phyloP scores from a whole-genome alignment of 495 filamentous ascomycete species.

The Penicillium chermesinum region DNA sequence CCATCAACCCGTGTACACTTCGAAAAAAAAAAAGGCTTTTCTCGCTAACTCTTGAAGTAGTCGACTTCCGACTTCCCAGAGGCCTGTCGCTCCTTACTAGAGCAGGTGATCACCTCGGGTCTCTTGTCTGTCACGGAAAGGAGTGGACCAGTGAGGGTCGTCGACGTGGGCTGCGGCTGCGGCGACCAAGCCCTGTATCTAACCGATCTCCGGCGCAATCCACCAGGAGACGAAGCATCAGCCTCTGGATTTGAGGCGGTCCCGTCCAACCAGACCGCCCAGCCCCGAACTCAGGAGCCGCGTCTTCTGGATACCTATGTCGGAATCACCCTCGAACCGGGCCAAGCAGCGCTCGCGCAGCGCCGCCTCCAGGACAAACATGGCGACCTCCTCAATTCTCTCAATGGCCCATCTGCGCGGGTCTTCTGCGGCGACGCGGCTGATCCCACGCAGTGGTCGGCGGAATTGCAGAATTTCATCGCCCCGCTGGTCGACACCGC shows the following conservation, averaged over 20 bases:
- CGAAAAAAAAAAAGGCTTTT: no score
- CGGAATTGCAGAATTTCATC: slow-evolving; percentile 18
- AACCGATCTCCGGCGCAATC: background rate
- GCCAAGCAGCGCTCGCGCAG: slow-evolving; percentile 29
- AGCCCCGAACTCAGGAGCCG: background rate
- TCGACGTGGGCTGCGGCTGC: slow-evolving; percentile 49
- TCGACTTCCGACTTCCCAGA: slow-evolving; percentile 29
- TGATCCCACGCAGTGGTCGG: slow-evolving; percentile 24
- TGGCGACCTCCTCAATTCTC: background rate
- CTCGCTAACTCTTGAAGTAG: slow-evolving; percentile 10
- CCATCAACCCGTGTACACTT: no score
- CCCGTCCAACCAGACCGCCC: background rate
- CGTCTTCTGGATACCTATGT: slow-evolving; percentile 31
- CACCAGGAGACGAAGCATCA: background rate
- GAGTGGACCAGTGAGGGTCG: slow-evolving; percentile 19
- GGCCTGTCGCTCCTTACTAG: slow-evolving; percentile 38
- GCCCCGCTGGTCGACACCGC: background rate
- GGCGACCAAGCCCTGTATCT: slow-evolving; percentile 43
- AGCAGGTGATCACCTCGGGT: slow-evolving; percentile 35
- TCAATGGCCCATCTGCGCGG: slow-evolving; percentile 5
- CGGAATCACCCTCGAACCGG: slow-evolving; percentile 36
- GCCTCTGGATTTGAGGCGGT: background rate
- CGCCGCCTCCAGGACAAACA: slow-evolving; percentile 10
- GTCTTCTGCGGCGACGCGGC: slow-evolving; percentile 31
- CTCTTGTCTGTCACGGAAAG: slow-evolving; percentile 15